These are phyloP conservation scores for Tricharina praecox DNA, from an alignment of 495 filamentous ascomycete species.

Conservation along the genomic window DNA sequence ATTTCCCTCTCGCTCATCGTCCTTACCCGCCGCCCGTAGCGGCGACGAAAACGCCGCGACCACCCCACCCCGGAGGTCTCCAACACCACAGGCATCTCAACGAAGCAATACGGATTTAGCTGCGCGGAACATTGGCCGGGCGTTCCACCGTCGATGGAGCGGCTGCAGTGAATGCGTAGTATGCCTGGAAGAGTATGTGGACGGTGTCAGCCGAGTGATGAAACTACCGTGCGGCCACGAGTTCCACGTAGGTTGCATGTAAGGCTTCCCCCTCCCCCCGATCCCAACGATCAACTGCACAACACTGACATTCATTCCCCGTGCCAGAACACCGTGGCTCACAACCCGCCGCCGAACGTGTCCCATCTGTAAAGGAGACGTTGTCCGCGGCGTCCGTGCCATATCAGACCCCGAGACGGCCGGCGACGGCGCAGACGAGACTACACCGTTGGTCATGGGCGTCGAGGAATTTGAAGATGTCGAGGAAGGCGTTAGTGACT, in stretches of 20 bases:
- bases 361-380: slow-evolving; percentile 94
- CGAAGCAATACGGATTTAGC: no score
- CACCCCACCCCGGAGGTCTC: neutral
- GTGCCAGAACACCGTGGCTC: slow-evolving; percentile 83
- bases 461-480: slow-evolving; percentile 12
- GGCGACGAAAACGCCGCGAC: neutral
- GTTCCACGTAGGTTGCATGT: slow-evolving; percentile 98
- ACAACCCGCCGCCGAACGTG: slow-evolving; percentile 88
- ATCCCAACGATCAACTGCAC: slow-evolving; percentile 3
- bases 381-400: slow-evolving; percentile 37
- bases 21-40: slow-evolving; percentile 21
- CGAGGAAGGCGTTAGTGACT: neutral
- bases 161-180: slow-evolving; percentile 69
- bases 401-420: slow-evolving; percentile 3
- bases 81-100: neutral
- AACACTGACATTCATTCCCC: no score
- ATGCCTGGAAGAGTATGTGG: slow-evolving; percentile 90
- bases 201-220: slow-evolving; percentile 90
- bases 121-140: no score
- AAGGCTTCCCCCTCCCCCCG: slow-evolving; percentile 33
- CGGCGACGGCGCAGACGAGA: slow-evolving; percentile 7
- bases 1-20: slow-evolving; percentile 25
- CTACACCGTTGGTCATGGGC: slow-evolving; percentile 19
- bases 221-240: slow-evolving; percentile 96
- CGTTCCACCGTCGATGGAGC: slow-evolving; percentile 7